A percentile compares a stretch with the other conserved stretches of the same genome.
phyloP scores from a whole-genome alignment of 2,329 filamentous ascomycete genomes.

The Fusarium camptoceras region DNA sequence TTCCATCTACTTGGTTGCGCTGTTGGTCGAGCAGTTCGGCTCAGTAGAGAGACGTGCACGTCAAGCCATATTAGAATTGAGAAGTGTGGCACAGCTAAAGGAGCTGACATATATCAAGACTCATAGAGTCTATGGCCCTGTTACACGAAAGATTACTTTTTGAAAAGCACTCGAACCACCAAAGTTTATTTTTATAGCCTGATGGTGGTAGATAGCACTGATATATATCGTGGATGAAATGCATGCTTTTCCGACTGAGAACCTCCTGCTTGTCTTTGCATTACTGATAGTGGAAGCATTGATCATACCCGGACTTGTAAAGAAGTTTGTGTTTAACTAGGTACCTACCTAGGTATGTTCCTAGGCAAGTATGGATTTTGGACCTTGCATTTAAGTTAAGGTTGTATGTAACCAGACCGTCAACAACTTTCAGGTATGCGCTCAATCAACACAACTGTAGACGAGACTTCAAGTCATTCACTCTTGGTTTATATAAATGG shows the following conservation, averaged over 20 bases:
- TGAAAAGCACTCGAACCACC: neutral
- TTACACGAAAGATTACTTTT: neutral
- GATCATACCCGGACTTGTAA: neutral
- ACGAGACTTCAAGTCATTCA: neutral
- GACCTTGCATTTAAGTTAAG: neutral
- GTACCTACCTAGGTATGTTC: neutral
- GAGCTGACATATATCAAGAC: constrained; percentile 2
- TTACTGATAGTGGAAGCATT: neutral
- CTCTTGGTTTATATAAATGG: neutral
- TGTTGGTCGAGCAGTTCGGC: constrained; percentile 25
- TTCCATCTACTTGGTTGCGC: neutral
- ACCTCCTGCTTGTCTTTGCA: neutral
- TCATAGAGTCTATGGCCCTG: neutral
- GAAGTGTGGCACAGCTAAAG: neutral
- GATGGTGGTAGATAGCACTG: neutral
- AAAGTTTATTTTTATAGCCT: neutral
- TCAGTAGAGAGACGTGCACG: constrained; percentile 8
- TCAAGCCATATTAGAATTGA: constrained; percentile 1
- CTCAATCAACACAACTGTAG: neutral
- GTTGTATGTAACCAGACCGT: neutral
- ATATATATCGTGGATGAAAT: neutral
- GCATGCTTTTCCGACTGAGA: neutral
- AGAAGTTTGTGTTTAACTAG: neutral
- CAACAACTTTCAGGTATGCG: neutral
- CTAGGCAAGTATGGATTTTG: neutral